phyloP scores from a whole-genome alignment of 495 filamentous ascomycete species.

The Hyaloscypha variabilis region DNA sequence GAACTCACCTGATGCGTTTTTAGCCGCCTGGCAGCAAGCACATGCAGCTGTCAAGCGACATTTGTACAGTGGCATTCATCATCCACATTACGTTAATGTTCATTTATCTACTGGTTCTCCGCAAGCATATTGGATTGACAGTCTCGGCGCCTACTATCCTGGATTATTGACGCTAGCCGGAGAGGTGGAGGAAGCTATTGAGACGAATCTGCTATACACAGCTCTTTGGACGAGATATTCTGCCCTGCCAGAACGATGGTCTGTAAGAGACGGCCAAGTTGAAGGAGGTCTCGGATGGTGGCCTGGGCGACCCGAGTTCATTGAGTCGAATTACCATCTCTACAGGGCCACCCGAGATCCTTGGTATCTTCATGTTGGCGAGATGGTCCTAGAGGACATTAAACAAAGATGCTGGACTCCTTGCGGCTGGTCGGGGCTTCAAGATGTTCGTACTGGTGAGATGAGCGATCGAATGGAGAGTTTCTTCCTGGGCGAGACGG shows the following conservation, averaged over 20 bases:
- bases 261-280: slow-evolving; percentile 78
- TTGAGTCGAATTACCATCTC: slow-evolving; percentile 92
- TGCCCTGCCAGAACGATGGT: slow-evolving; percentile 93
- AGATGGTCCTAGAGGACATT: slow-evolving; percentile 92
- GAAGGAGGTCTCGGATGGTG: slow-evolving; percentile 92
- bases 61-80: slow-evolving; percentile 69
- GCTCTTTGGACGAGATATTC: slow-evolving; percentile 94
- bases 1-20: slow-evolving; percentile 75
- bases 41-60: slow-evolving; percentile 87
- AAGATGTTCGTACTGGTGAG: slow-evolving; percentile 88
- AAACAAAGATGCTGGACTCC: slow-evolving; percentile 88
- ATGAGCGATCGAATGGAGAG: slow-evolving; percentile 97
- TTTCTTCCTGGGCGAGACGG: slow-evolving; percentile 95
- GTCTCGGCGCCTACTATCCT: slow-evolving; percentile 91
- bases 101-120: slow-evolving; percentile 81
- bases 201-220: slow-evolving; percentile 84
- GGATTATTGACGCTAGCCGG: slow-evolving; percentile 87
- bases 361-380: slow-evolving; percentile 94
- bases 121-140: slow-evolving; percentile 91
- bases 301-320: slow-evolving; percentile 92
- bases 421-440: slow-evolving; percentile 95
- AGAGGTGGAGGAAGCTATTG: slow-evolving; percentile 85
- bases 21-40: slow-evolving; percentile 82
- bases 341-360: slow-evolving; percentile 93
- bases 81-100: slow-evolving; percentile 90